phyloP scores from a whole-genome alignment of 2,329 filamentous ascomycete species.

The Waltergamsia citrina region DNA sequence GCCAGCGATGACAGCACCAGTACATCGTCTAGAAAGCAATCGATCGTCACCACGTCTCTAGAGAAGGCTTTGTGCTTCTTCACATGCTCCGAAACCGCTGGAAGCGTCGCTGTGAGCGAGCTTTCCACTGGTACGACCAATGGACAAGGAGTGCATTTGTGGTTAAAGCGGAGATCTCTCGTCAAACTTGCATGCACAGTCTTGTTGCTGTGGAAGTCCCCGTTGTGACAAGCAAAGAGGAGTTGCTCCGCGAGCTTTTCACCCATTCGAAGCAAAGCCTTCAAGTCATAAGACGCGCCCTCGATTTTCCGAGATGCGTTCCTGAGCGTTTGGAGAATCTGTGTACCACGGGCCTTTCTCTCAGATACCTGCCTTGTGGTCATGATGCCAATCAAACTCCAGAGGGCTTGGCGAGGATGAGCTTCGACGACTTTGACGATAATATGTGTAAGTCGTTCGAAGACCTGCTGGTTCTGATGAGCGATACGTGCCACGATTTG shows the following conservation, averaged over 20 bases:
- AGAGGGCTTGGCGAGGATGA: conserved; percentile 87
- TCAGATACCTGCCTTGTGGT: conserved; percentile 66
- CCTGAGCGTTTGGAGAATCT: conserved; percentile 41
- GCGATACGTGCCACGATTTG: conserved; percentile 95
- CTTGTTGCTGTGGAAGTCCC: conserved; percentile 59
- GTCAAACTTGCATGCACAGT: conserved; percentile 63
- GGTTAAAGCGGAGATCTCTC: conserved; percentile 73
- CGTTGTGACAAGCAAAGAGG: conserved; percentile 69
- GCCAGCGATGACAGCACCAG: conserved; percentile 85
- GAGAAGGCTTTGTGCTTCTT: conserved; percentile 81
- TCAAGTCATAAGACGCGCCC: conserved; percentile 49
- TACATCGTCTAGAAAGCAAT: conserved; percentile 75
- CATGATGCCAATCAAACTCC: conserved; percentile 81
- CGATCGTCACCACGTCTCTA: conserved; percentile 75
- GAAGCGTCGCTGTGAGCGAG: conserved; percentile 74
- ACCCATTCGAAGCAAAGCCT: conserved; percentile 62
- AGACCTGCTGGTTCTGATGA: conserved; percentile 72
- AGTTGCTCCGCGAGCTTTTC: conserved; percentile 79
- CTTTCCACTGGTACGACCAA: conserved; percentile 85
- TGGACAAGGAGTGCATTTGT: conserved; percentile 71
- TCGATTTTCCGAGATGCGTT: conserved; percentile 41
- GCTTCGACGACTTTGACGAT: conserved; percentile 76
- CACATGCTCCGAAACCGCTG: conserved; percentile 60
- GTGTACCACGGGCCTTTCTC: conserved; percentile 44
- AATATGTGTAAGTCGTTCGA: conserved; percentile 66